Evolutionary conservation across 192 early-diverging fungal genomes (phyloP).

Genomic region (Backusella sp.): DNA sequence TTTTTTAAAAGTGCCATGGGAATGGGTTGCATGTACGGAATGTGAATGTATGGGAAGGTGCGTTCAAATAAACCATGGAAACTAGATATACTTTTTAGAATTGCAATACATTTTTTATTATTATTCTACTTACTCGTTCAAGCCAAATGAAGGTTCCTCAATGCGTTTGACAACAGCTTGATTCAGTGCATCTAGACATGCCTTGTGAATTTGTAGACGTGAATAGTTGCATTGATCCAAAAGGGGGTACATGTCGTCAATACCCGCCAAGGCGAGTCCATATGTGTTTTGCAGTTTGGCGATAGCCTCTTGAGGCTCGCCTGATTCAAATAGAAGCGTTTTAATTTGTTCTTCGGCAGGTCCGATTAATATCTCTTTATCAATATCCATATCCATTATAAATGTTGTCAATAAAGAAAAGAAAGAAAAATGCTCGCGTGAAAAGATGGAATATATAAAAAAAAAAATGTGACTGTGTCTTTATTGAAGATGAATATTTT

Average conservation of each 20-base stretch:
- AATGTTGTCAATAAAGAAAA: background rate
- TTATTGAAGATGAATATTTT: background rate
- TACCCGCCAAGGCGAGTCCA: slow-evolving; percentile 38
- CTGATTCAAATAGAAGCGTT: slow-evolving; percentile 25
- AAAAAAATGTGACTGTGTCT: background rate
- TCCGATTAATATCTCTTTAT: slow-evolving; percentile 25
- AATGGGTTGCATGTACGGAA: slow-evolving; percentile 46
- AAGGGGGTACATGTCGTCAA: slow-evolving; percentile 47
- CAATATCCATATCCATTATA: background rate
- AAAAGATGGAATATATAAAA: background rate
- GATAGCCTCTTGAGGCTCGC: slow-evolving; percentile 36
- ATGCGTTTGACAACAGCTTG: slow-evolving; percentile 42
- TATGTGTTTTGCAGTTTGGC: slow-evolving; percentile 25
- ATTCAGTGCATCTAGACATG: slow-evolving; percentile 48
- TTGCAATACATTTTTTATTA: no score
- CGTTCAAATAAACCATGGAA: slow-evolving; percentile 40
- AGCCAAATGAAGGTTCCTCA: slow-evolving; percentile 15
- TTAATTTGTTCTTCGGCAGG: slow-evolving; percentile 32
- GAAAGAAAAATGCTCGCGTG: background rate
- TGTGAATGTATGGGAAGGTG: slow-evolving; percentile 50
- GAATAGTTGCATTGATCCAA: slow-evolving; percentile 48
- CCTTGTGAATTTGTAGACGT: slow-evolving; percentile 45
- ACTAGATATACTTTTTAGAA: background rate
- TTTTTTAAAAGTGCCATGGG: slow-evolving; percentile 50
- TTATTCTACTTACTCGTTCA: slow-evolving; percentile 17